Evolutionary conservation across 2,329 filamentous ascomycete species (phyloP).

Genomic region (Aureobasidium vineae): DNA sequence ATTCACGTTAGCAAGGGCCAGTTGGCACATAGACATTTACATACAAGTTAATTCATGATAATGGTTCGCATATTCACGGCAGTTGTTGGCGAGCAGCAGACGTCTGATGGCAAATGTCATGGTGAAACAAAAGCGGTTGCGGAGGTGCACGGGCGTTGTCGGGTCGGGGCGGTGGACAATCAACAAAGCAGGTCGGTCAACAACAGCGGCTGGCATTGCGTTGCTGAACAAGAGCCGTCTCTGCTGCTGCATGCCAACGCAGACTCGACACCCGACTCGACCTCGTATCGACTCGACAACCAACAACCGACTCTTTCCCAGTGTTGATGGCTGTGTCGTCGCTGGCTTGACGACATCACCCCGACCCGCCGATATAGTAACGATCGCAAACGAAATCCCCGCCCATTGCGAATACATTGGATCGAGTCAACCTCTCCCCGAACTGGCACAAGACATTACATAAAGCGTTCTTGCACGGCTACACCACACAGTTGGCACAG

Average conservation of each 20-base stretch:
- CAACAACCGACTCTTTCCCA: not conserved
- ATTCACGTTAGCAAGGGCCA: not conserved
- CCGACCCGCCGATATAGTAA: constrained; percentile 7
- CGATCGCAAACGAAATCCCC: constrained; percentile 13
- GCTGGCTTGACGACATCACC: constrained; percentile 20
- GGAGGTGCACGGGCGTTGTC: constrained; percentile 15
- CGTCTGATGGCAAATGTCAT: not conserved
- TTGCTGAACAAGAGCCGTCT: constrained; percentile 1
- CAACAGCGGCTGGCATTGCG: constrained; percentile 17
- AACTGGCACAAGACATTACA: not conserved
- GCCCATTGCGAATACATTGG: constrained; percentile 9
- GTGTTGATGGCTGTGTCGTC: constrained; percentile 11
- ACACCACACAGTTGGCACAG: not conserved
- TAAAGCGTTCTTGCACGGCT: not conserved
- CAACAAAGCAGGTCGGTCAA: constrained; percentile 17
- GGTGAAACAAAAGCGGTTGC: not conserved
- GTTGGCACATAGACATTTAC: not conserved
- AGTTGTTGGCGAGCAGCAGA: not conserved
- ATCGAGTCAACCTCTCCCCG: not conserved
- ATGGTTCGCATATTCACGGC: not conserved
- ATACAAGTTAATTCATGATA: not conserved
- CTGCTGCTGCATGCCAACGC: not conserved
- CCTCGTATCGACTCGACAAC: not conserved
- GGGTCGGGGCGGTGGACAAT: constrained; percentile 8
- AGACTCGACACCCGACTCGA: not conserved